Evolutionary conservation across 768 basidiomycete genomes (phyloP).

Genomic region (Heimioporus sp.): DNA sequence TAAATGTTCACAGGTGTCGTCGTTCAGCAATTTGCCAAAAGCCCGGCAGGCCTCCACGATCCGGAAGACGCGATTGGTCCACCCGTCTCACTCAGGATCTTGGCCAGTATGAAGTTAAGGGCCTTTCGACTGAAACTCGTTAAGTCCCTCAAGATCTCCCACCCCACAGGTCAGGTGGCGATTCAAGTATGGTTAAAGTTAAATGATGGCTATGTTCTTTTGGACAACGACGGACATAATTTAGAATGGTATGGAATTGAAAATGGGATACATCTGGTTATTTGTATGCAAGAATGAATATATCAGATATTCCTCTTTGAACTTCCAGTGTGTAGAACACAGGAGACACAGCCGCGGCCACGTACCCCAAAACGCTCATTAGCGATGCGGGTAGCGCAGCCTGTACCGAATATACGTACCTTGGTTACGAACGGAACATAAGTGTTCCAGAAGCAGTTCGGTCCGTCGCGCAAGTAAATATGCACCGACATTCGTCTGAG

Average conservation of each 20-base stretch:
- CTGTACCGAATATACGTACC: conserved; percentile 11
- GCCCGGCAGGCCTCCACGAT: conserved; percentile 20
- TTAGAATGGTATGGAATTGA: conserved; percentile 76
- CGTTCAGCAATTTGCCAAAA: conserved; percentile 22
- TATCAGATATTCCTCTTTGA: background rate
- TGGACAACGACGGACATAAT: conserved; percentile 52
- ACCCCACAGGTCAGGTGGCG: conserved; percentile 26
- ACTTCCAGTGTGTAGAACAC: conserved; percentile 1
- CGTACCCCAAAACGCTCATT: conserved; percentile 7
- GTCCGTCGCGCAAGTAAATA: conserved; percentile 5
- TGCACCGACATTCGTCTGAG: conserved; percentile 1
- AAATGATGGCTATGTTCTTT: conserved; percentile 46
- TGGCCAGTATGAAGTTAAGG: conserved; percentile 68
- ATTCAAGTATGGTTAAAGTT: conserved; percentile 57
- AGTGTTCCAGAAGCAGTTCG: background rate
- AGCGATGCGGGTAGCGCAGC: conserved; percentile 2
- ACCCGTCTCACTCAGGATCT: conserved; percentile 43
- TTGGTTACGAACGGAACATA: conserved; percentile 9
- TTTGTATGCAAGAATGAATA: conserved; percentile 20
- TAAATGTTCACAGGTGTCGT: conserved; percentile 28
- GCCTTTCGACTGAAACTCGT: conserved; percentile 62
- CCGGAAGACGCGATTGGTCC: conserved; percentile 17
- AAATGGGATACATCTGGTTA: conserved; percentile 39
- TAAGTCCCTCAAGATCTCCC: conserved; percentile 42
- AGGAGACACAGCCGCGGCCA: conserved; percentile 9